Percentiles rank a stretch among this genome's conserved stretches.
These are phyloP conservation scores for Colletotrichum chlorophyti DNA, from an alignment of 2,329 filamentous ascomycete species.

Conservation along the genomic window DNA sequence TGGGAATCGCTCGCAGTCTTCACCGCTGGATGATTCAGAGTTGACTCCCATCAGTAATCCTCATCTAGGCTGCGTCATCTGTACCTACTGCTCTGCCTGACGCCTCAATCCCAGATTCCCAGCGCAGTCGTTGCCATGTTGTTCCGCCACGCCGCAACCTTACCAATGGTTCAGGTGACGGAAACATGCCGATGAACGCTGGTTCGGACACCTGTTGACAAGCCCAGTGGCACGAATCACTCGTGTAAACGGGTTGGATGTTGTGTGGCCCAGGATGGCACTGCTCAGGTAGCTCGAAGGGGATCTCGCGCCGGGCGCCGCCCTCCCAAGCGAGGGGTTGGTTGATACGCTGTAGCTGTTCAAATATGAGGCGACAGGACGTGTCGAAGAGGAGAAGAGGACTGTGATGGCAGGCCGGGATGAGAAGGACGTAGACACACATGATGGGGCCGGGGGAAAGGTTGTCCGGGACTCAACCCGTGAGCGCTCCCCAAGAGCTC, in stretches of 20 bases:
- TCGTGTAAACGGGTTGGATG: constrained; percentile 2
- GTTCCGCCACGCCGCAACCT: no score
- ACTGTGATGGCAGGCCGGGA: constrained; percentile 37
- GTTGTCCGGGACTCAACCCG: no score
- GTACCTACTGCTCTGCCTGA: no score
- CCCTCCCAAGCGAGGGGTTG: constrained; percentile 33
- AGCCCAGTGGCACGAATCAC: not conserved
- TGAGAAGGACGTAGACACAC: constrained; percentile 37
- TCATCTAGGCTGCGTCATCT: no score
- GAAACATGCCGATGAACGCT: not conserved
- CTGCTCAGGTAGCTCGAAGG: constrained; percentile 33
- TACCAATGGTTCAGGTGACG: no score
- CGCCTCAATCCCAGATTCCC: no score
- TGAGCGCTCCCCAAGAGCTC: not conserved
- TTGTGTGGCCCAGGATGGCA: constrained; percentile 37
- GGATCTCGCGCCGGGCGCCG: constrained; percentile 31
- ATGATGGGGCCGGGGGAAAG: constrained; percentile 23
- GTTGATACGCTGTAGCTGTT: constrained; percentile 38
- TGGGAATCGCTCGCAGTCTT: no score
- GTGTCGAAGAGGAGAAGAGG: constrained; percentile 33
- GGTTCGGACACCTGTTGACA: not conserved
- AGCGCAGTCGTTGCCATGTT: no score
- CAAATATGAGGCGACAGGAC: constrained; percentile 32
- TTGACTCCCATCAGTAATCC: no score
- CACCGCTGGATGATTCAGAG: no score